Evolutionary conservation across 768 basidiomycete genomes (phyloP), one percentile per base, ranked within the genome.

Genomic region (Nidularia sp.): DNA sequence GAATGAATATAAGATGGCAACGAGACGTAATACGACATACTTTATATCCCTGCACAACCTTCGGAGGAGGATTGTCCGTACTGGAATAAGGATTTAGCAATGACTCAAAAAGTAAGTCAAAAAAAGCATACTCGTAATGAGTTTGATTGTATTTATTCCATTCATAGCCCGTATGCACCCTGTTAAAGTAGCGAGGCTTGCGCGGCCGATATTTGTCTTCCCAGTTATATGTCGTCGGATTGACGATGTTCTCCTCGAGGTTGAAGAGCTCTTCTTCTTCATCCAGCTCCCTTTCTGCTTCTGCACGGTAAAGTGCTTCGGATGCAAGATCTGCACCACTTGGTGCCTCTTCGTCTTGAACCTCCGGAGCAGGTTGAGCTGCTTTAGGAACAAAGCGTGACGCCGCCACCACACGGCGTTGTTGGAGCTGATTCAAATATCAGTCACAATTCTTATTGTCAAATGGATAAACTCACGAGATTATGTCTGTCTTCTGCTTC

Each of bases 91-190:
- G n/a, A n/a, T n/a, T n/a, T n/a, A n/a, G n/a, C n/a, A n/a, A n/a
- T n/a, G n/a, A n/a, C n/a, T n/a, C n/a, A n/a, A n/a, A 61, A 39
- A 44, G 34, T 48, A 48, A 5, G 53, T 39, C 47, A 44, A 9
- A 15, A 32, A 10, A 54, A n/a, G 45, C 51, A 8, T 74, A 96
- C 93, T 98, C 97, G 69, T 98, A 99, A 72, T 98, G 97, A 3
- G 97, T 98, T 68, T 98, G 96, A 68, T 98, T 98, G 70, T 98
- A 99, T 75, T 98, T 98, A 77, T 96, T 98, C 97, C 97, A 99
- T 67, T 99, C 97, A 65, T 96, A 99, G 29, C 97, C 97, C 32
- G 97, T 99, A 63, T 98, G 94, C 25, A 98, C 97, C 53, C 97
- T 86, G 65, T 99, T 99, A 75, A 98, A 98, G 75, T 98, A 99